Evolutionary conservation across 1,139 yeast species (phyloP).

Genomic region (Trichomonascaceae sp.): DNA sequence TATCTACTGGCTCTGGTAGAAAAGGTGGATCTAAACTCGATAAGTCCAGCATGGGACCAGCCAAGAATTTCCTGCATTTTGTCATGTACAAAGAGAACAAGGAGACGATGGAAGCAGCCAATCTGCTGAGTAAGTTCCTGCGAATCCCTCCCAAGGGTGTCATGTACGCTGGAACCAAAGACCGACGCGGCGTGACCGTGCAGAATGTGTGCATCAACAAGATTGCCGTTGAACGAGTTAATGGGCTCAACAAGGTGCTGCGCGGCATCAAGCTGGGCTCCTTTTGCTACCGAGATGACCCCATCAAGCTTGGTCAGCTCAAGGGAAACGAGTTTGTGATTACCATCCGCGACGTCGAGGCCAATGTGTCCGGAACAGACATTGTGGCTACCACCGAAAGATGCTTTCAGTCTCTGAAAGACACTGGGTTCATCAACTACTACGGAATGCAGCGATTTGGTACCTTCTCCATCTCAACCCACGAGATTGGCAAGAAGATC

Average conservation of each 20-base stretch:
- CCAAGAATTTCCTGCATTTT: conserved; percentile 59
- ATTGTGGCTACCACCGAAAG: conserved; percentile 29
- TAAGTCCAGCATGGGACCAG: conserved; percentile 38
- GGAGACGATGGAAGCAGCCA: conserved; percentile 94
- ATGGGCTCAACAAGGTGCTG: conserved; percentile 59
- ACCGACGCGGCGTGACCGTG: conserved; percentile 89
- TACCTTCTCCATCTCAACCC: conserved; percentile 86
- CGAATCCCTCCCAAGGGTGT: conserved; percentile 58
- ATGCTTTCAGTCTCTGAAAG: conserved; percentile 46
- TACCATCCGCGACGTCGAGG: conserved; percentile 59
- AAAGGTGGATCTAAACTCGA: conserved; percentile 18
- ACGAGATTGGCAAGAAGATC: conserved; percentile 62
- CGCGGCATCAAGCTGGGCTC: conserved; percentile 68
- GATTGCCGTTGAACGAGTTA: conserved; percentile 66
- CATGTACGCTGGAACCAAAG: conserved; percentile 90
- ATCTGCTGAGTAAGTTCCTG: conserved; percentile 56
- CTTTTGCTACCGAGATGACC: conserved; percentile 50
- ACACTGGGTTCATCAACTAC: conserved; percentile 78
- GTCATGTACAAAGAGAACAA: conserved; percentile 85
- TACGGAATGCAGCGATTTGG: conserved; percentile 98
- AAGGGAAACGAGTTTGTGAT: conserved; percentile 80
- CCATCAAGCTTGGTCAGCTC: conserved; percentile 67
- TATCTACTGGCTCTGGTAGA: too few species aligned
- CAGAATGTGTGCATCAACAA: conserved; percentile 65
- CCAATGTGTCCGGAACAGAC: conserved; percentile 14